Evolutionary conservation across 169 alveolate species (phyloP), one percentile per base, ranked within the genome.

Genomic region (Eimeria falciformis): DNA sequence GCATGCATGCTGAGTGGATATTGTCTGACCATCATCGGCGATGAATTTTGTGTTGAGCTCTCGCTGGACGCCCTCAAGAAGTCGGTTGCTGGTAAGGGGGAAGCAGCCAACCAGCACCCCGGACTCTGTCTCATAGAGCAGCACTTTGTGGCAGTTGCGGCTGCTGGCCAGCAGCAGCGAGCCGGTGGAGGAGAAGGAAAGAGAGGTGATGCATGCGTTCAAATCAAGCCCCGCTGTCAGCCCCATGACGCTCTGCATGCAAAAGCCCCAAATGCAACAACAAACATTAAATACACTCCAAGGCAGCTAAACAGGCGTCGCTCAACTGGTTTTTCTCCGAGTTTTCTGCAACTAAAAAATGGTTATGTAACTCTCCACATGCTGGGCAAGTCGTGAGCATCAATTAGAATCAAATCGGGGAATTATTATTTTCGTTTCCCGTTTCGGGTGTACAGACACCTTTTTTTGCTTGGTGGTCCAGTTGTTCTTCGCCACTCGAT

Each of bases 131-230:
- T 93, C 95, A 77, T 94, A 95, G 40, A 95, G 81, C 50, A 95
- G 90, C 7, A 95, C 93, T n/a, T 89, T 81, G 12, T 94, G 88
- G 11, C 94, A 92, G 87, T 75, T 93, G 43, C 91, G 66, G 66
- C 94, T 77, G 45, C 92, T 81, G 7, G 95, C 96, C 23, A 95
- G 66, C 18, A 95, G 88, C 55, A 81, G 71, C 29, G 90, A n/a
- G 86, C 97, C 97, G 78, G 87, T 83, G 40, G 95, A 86, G 46
- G 93, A 90, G 94, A 93, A 95, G 66, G 93, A 58, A 29, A 95
- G 47, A 25, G 97, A 94, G 37, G 95, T 53, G 43, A 94, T 93
- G 47, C 86, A 89, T 23, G 82, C 93, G 66, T 94, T 95, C 83
- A 85, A 69, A 78, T 94, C 94, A 68, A 94, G 84, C n/a, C 82